These are phyloP conservation scores for Vitis hybrid DNA, from an alignment of 177 flowering plant species.

Conservation along the genomic window DNA sequence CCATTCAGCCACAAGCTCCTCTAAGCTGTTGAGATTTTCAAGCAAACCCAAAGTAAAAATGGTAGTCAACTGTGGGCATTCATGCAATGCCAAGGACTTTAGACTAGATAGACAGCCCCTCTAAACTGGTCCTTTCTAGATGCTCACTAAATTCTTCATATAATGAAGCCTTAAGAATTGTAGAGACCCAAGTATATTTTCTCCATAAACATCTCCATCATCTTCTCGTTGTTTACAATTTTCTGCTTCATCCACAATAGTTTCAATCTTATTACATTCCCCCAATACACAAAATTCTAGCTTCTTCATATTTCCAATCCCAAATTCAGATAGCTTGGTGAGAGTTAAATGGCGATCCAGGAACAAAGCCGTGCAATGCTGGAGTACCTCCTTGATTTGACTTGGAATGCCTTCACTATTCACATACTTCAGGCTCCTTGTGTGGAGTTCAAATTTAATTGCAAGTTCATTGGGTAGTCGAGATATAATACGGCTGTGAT, in stretches of 20 bases:
- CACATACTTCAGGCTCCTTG: not conserved
- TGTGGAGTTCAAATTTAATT: not conserved
- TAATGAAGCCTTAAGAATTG: slow-evolving; percentile 1
- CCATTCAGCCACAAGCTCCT: slow-evolving; percentile 5
- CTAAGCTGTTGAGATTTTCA: slow-evolving; percentile 6
- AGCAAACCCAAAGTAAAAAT: slow-evolving; percentile 4
- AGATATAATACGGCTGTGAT: not conserved
- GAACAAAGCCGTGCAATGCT: slow-evolving; percentile 3
- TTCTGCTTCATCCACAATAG: too few species aligned
- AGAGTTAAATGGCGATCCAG: slow-evolving; percentile 4
- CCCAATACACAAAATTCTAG: slow-evolving; percentile 7
- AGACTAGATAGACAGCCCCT: not conserved
- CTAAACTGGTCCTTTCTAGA: not conserved
- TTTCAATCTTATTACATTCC: slow-evolving; percentile 10
- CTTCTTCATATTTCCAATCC: not conserved
- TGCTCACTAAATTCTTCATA: slow-evolving; percentile 4
- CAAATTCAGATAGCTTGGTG: slow-evolving; percentile 5
- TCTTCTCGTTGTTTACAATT: not conserved
- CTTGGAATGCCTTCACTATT: not conserved
- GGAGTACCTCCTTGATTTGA: not conserved
- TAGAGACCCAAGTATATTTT: not conserved
- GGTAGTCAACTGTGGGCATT: slow-evolving; percentile 7
- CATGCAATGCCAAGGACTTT: not conserved
- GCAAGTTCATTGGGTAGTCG: not conserved
- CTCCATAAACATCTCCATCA: too few species aligned